Conservation (phyloP, 2,329 filamentous ascomycete species). For the Colletotrichum orchidophilum region DNA sequence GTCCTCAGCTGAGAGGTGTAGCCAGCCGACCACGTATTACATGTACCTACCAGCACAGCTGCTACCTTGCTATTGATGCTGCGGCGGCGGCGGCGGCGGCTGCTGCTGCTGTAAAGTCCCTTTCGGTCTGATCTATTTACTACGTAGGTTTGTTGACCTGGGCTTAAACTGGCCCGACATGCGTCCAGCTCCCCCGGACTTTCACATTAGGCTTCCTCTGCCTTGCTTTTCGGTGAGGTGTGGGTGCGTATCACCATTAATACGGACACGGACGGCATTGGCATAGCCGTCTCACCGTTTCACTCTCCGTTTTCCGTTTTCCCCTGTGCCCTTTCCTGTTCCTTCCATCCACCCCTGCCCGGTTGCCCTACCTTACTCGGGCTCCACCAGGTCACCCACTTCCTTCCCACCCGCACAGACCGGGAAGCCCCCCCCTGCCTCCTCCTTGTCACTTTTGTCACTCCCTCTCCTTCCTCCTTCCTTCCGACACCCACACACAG, state of each 20-base stretch:
- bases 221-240: neutral
- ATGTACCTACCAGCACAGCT: neutral
- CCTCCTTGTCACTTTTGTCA: neutral
- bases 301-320: neutral
- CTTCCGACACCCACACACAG: constrained; percentile 3
- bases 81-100: too few relatives aligned
- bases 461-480: constrained; percentile 11
- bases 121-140: neutral
- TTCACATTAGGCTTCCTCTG: neutral
- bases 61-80: neutral
- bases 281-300: neutral
- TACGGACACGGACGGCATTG: neutral
- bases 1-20: neutral
- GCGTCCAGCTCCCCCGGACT: neutral
- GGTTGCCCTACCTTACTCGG: neutral
- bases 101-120: neutral
- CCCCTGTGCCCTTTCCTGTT: neutral
- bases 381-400: neutral
- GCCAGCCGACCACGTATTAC: neutral
- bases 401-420: constrained; percentile 12
- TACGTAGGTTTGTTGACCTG: too few relatives aligned
- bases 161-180: neutral
- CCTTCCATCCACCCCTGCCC: neutral
- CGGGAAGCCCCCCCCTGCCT: neutral
- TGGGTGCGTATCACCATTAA: constrained; percentile 1